Evolutionary conservation across 768 basidiomycete genomes (phyloP).

Genomic region (Pleurotus cornucopiae): DNA sequence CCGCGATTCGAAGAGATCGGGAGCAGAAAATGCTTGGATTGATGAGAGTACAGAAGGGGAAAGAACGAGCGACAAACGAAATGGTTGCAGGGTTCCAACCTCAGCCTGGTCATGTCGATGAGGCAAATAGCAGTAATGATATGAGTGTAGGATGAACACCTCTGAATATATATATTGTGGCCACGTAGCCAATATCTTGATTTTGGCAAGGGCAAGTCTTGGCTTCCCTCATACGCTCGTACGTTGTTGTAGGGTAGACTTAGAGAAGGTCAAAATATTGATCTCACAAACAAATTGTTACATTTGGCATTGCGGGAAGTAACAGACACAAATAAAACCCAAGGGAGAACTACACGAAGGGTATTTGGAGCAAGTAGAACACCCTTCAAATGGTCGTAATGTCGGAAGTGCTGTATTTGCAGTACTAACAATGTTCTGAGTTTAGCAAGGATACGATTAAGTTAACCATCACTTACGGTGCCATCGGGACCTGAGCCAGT

Average conservation of each 20-base stretch:
- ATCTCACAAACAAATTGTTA: no score
- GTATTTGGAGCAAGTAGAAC: no score
- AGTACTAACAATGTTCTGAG: neutral
- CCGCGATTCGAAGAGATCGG: neutral
- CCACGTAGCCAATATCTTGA: no score
- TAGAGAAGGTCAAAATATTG: no score
- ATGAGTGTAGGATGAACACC: slow-evolving; percentile 3
- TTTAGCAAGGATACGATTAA: neutral
- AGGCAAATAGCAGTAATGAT: slow-evolving; percentile 3
- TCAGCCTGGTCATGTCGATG: neutral
- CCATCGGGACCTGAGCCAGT: slow-evolving; percentile 27
- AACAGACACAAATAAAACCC: no score
- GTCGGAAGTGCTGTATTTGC: slow-evolving; percentile 5
- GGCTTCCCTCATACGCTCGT: no score
- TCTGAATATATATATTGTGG: no score
- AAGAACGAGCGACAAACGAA: neutral
- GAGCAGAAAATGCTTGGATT: neutral
- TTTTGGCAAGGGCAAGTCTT: no score
- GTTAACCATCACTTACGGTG: slow-evolving; percentile 15
- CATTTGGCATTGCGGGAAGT: no score
- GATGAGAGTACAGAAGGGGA: neutral
- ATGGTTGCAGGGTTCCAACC: neutral
- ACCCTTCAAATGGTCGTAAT: neutral
- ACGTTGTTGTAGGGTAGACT: no score
- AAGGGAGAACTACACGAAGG: no score